Conservation (phyloP, 2,329 filamentous ascomycete genomes). For the Scedosporium dehoogii region DNA sequence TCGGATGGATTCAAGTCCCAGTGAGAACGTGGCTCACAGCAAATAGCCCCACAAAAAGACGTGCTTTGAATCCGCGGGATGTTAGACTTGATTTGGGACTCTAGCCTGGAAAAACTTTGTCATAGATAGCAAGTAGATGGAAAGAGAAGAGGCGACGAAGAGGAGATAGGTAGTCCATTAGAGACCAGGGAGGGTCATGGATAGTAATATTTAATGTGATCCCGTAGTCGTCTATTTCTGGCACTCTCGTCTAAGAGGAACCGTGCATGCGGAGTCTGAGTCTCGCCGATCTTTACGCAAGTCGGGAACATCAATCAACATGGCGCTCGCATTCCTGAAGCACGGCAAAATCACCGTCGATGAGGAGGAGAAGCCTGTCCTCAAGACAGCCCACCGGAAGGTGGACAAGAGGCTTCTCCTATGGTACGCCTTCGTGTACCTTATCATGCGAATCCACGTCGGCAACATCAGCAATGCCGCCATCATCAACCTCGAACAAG, state of each 20-base stretch:
- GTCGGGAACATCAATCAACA: background rate
- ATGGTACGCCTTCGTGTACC: slow-evolving; percentile 15
- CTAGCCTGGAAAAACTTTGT: no score
- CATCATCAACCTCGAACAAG: slow-evolving; percentile 18
- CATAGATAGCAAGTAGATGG: no score
- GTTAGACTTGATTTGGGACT: no score
- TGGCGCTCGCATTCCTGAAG: background rate
- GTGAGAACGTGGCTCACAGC: background rate
- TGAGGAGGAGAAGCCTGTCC: background rate
- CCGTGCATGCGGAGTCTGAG: no score
- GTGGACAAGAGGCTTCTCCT: slow-evolving; percentile 15
- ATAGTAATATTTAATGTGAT: no score
- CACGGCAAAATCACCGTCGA: background rate
- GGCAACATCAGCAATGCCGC: slow-evolving; percentile 17
- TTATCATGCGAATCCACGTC: slow-evolving; percentile 17
- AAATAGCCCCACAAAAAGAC: slow-evolving; percentile 12
- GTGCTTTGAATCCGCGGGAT: slow-evolving; percentile 7
- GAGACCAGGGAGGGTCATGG: no score
- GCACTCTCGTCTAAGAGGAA: no score
- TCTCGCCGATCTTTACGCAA: background rate
- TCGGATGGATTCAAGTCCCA: background rate
- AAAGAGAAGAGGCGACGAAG: no score
- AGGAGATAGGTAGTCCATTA: no score
- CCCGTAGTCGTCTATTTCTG: no score
- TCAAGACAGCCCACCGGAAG: slow-evolving; percentile 13